A percentile compares a stretch with the other conserved stretches of the same genome.
Evolutionary conservation across 805 yeast genomes (phyloP).

Genomic region (Barnettozyma sp.): DNA sequence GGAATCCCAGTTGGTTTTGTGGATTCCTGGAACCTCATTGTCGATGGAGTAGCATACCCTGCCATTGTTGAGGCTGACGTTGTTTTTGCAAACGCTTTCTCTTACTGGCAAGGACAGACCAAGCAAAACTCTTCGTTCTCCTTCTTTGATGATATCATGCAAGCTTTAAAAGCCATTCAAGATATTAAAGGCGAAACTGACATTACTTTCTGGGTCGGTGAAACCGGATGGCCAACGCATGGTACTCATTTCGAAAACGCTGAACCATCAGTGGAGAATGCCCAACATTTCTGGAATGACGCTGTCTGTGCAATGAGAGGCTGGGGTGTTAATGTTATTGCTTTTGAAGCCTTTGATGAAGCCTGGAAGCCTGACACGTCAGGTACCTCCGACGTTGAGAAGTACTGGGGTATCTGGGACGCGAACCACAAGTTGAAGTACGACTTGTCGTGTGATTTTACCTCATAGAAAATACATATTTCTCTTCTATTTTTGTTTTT

Average conservation of each 20-base stretch:
- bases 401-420: slow-evolving; percentile 91
- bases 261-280: slow-evolving; percentile 65
- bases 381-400: slow-evolving; percentile 80
- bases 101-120: slow-evolving; percentile 98
- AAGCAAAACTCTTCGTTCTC: slow-evolving; percentile 78
- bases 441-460: slow-evolving; percentile 40
- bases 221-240: slow-evolving; percentile 94
- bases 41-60: slow-evolving; percentile 64
- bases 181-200: slow-evolving; percentile 80
- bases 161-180: slow-evolving; percentile 87
- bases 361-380: slow-evolving; percentile 92
- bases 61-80: slow-evolving; percentile 80
- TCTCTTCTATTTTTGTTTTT: not conserved
- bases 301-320: slow-evolving; percentile 91
- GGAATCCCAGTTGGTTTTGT: slow-evolving; percentile 82
- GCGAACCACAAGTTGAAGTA: slow-evolving; percentile 41
- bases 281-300: slow-evolving; percentile 75
- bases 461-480: slow-evolving; percentile 8
- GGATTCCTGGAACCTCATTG: slow-evolving; percentile 91
- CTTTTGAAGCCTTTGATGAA: slow-evolving; percentile 94
- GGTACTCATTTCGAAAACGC: slow-evolving; percentile 69
- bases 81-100: slow-evolving; percentile 90
- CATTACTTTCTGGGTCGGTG: slow-evolving; percentile 91
- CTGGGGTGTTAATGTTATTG: slow-evolving; percentile 91
- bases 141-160: slow-evolving; percentile 95